phyloP scores from a whole-genome alignment of 1,284 basidiomycete species.

The Fomes fomentarius region DNA sequence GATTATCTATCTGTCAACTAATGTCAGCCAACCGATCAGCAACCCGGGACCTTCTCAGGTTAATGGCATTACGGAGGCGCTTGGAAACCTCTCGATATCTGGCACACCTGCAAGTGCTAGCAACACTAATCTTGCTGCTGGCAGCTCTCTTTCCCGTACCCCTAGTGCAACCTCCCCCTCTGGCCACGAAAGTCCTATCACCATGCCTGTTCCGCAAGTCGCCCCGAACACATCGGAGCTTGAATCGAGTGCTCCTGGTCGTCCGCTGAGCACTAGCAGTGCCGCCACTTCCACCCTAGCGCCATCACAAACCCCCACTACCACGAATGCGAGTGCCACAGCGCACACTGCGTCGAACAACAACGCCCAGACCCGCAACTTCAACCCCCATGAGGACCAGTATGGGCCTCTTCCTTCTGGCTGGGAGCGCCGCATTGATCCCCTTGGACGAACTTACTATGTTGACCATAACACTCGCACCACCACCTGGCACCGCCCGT shows the following conservation, averaged over 20 bases:
- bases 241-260: conserved; percentile 28
- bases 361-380: conserved; percentile 50
- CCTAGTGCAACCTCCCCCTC: conserved; percentile 37
- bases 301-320: conserved; percentile 26
- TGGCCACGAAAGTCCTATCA: conserved; percentile 27
- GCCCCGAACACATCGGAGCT: conserved; percentile 33
- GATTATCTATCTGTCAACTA: conserved; percentile 78
- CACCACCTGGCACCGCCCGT: conserved; percentile 91
- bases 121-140: conserved; percentile 37
- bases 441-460: conserved; percentile 86
- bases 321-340: conserved; percentile 41
- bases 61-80: conserved; percentile 36
- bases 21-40: conserved; percentile 55
- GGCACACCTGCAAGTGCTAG: conserved; percentile 35
- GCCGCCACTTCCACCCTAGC: conserved; percentile 20
- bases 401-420: conserved; percentile 82
- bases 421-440: conserved; percentile 94
- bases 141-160: conserved; percentile 34
- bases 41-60: conserved; percentile 47
- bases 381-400: conserved; percentile 69
- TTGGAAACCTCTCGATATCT: conserved; percentile 35
- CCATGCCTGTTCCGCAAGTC: conserved; percentile 44
- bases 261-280: conserved; percentile 34
- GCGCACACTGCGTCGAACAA: conserved; percentile 40
- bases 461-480: conserved; percentile 93